Base-by-base conservation (phyloP, 768 basidiomycete genomes). In the Cyathus striatus region DNA sequence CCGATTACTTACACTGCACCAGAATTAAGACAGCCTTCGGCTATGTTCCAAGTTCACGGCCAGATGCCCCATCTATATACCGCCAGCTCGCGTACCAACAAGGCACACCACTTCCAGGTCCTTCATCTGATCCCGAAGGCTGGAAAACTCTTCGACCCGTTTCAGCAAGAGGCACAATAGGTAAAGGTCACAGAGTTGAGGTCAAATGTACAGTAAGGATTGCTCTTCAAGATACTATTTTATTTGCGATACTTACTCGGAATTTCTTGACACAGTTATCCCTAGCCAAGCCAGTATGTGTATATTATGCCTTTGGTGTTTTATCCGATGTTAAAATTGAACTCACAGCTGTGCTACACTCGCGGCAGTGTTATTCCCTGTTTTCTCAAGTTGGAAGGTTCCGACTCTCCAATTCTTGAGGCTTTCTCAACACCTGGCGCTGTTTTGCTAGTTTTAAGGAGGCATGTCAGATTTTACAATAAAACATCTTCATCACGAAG, bases 11-110 rank as follows among this genome's bases (percentile, higher is more conserved):
- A 22, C 33, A 21, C 20, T 17, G 12, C n/a, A 32, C 48, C 41
- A 76, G 75, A 47, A 65, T 79, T 32, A 73, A 67, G 42, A 77
- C 76, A 4, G 69, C 72, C 5, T 76, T 79, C 49, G 75, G 72
- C 25, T 79, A 76, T 50, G 68, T 78, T 13, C 70, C 75, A 9
- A 68, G 60, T 40, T 62, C 62, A 14, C 61, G 71, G 38, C 75
- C 76, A 6, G 69, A 66, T 12, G 56, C 66, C 18, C 66, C 71
- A 10, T 76, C 76, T 9, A 23, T 71, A 14, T 59, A 73, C 6
- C 70, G 75, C 35, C 75, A 75, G 49, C 55, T 75, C 27, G 75
- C 75, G 0, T 79, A 77, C 46, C 67, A 69, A 47, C 63, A 73
- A 44, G 56, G 59, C 41, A 52, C 62, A 21, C 68, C 73, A 9